A percentile compares a stretch with the other conserved stretches of the same genome.
Conservation (phyloP, 805 yeast genomes). For the Wickerhamiella slavikovae region DNA sequence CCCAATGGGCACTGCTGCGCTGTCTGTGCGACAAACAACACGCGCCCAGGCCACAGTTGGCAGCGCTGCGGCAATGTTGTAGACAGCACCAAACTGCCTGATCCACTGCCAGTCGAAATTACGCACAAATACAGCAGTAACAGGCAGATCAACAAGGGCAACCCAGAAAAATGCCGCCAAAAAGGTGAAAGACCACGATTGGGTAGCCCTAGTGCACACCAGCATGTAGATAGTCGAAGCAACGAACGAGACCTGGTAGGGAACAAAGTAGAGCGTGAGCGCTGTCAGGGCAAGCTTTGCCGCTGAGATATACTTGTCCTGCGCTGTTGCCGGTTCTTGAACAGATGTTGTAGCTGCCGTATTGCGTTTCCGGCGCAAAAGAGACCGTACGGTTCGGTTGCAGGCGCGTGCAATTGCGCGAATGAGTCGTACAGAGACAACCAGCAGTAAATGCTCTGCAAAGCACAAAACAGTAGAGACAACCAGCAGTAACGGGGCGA, state of each 20-base stretch:
- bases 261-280: slow-evolving; percentile 5
- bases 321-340: not conserved
- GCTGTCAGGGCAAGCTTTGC: not conserved
- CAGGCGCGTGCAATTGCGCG: not conserved
- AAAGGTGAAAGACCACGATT: slow-evolving; percentile 18
- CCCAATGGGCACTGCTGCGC: slow-evolving; percentile 15
- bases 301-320: not conserved
- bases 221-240: slow-evolving; percentile 9
- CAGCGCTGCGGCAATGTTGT: slow-evolving; percentile 49
- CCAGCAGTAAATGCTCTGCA: slow-evolving; percentile 1
- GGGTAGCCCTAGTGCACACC: slow-evolving; percentile 1
- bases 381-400: not conserved
- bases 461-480: slow-evolving; percentile 10
- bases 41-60: slow-evolving; percentile 42
- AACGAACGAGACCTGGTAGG: slow-evolving; percentile 32
- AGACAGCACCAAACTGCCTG: slow-evolving; percentile 67
- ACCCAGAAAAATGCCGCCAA: slow-evolving; percentile 51
- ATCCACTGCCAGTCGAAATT: slow-evolving; percentile 57
- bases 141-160: slow-evolving; percentile 58
- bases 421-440: not conserved
- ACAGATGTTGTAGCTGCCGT: not conserved
- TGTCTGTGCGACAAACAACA: slow-evolving; percentile 22
- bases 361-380: not conserved
- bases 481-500: slow-evolving; percentile 5
- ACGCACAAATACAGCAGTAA: slow-evolving; percentile 55